These are phyloP conservation scores for Ampelomyces quisqualis DNA, from an alignment of 2,329 filamentous ascomycete genomes.

Conservation along the genomic window DNA sequence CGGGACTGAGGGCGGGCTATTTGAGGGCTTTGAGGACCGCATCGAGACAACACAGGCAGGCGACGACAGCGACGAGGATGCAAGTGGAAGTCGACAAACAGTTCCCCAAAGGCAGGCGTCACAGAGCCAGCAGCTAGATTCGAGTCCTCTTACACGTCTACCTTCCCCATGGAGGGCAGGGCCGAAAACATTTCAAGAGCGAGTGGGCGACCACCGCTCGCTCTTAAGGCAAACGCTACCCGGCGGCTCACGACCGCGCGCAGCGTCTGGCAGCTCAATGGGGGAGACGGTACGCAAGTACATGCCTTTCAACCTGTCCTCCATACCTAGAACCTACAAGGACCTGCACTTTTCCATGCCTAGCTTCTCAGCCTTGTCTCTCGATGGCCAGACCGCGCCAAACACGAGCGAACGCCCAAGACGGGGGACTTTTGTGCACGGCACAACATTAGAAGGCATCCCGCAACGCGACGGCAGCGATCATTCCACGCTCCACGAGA, in stretches of 20 bases:
- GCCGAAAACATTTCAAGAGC: slow-evolving; percentile 39
- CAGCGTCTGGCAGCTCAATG: slow-evolving; percentile 43
- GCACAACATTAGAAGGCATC: slow-evolving; percentile 8
- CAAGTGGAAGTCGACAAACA: not conserved
- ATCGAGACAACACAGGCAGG: slow-evolving; percentile 6
- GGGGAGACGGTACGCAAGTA: slow-evolving; percentile 41
- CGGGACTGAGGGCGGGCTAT: slow-evolving; percentile 48
- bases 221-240: slow-evolving; percentile 44
- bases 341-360: slow-evolving; percentile 42
- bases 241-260: slow-evolving; percentile 37
- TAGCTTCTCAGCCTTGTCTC: slow-evolving; percentile 32
- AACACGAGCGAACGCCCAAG: slow-evolving; percentile 13
- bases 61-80: slow-evolving; percentile 6
- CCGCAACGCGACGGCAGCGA: slow-evolving; percentile 27
- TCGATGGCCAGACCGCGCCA: slow-evolving; percentile 20
- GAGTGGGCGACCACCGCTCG: slow-evolving; percentile 39
- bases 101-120: slow-evolving; percentile 5
- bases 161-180: slow-evolving; percentile 51
- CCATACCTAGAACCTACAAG: slow-evolving; percentile 39
- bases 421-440: slow-evolving; percentile 18
- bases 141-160: slow-evolving; percentile 29
- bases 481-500: slow-evolving; percentile 11
- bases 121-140: slow-evolving; percentile 1
- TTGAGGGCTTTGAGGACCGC: slow-evolving; percentile 44
- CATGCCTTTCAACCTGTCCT: slow-evolving; percentile 42